Base-by-base conservation (phyloP, 1,284 basidiomycete genomes). In the Inonotus hispidus region DNA sequence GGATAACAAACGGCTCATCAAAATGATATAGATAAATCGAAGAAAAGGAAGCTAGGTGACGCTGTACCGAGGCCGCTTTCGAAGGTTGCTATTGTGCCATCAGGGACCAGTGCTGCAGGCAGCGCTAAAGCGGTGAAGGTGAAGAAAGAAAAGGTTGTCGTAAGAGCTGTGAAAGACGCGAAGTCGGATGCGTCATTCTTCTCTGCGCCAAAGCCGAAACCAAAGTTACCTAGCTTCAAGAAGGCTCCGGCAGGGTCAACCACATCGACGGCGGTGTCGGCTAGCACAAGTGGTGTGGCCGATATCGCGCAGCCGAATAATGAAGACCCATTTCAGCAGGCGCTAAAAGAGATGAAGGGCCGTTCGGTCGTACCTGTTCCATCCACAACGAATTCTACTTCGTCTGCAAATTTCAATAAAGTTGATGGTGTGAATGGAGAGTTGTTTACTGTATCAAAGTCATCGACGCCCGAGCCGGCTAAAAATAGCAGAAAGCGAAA, bases 131-230 rank as follows among this genome's bases (percentile, higher is more conserved):
- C 50, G 23, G 67, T 68, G 61, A 57, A 70, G 11, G 72, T 72
- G 57, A 79, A 75, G 70, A 78, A 75, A 63, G 73, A 77, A 23
- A 74, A 74, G 41, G 63, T 77, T 1, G 66, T 68, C 25, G 70
- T 71, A 25, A 66, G 68, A 37, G 76, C 79, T 0, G 80, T 83
- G 56, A 90, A 90, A 71, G 87, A 87, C 65, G 86, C 88, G 16
- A 88, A 90, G 73, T 85, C 88, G 14, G 90, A 92, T 71, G 86
- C 85, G 43, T 90, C 88, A 1, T 92, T 92, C 73, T 92, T 92
- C 72, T 91, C 89, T 58, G 85, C 87, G 46, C 86, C 89, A 6
- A 91, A 91, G 69, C 81, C 84, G n/a, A 91, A 90, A 69, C 82
- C 86, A 43, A 88, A 85, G 71, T 75, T 92, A 27, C 90, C 89